Conservation (phyloP, 495 filamentous ascomycete species). For the Pseudevernia furfuracea region DNA sequence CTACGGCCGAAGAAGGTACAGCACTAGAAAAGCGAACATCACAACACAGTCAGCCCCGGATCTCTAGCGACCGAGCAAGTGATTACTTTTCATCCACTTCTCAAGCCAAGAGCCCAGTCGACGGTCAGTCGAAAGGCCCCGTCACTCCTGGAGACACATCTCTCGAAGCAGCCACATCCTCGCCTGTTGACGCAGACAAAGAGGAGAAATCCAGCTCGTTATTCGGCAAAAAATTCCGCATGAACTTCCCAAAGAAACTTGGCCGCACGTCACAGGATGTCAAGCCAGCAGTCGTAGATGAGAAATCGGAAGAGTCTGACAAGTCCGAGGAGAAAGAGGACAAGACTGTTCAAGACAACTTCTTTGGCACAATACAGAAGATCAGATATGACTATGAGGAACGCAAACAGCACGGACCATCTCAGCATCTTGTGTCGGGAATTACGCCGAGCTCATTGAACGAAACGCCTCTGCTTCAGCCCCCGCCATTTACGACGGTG, state of each 20-base stretch:
- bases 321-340: conserved; percentile 57
- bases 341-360: conserved; percentile 73
- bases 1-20: conserved; percentile 46
- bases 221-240: conserved; percentile 82
- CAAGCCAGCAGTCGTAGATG: conserved; percentile 69
- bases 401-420: conserved; percentile 48
- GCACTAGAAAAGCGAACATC: conserved; percentile 36
- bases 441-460: conserved; percentile 71
- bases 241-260: conserved; percentile 81
- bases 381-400: conserved; percentile 74
- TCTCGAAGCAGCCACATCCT: conserved; percentile 41
- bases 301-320: conserved; percentile 76
- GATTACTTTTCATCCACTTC: conserved; percentile 59
- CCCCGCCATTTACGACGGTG: conserved; percentile 70
- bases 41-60: conserved; percentile 39
- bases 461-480: conserved; percentile 79
- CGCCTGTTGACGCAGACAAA: conserved; percentile 60
- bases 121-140: conserved; percentile 33
- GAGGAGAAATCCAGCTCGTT: conserved; percentile 58
- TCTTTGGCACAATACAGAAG: conserved; percentile 70
- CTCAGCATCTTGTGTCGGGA: conserved; percentile 48
- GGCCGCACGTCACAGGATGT: conserved; percentile 66
- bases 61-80: conserved; percentile 41
- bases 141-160: conserved; percentile 42
- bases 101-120: conserved; percentile 27